A percentile compares a stretch with the other conserved stretches of the same genome.
These are phyloP conservation scores for Dendrobium catenatum DNA, from an alignment of 106 monocot species.

Conservation along the genomic window DNA sequence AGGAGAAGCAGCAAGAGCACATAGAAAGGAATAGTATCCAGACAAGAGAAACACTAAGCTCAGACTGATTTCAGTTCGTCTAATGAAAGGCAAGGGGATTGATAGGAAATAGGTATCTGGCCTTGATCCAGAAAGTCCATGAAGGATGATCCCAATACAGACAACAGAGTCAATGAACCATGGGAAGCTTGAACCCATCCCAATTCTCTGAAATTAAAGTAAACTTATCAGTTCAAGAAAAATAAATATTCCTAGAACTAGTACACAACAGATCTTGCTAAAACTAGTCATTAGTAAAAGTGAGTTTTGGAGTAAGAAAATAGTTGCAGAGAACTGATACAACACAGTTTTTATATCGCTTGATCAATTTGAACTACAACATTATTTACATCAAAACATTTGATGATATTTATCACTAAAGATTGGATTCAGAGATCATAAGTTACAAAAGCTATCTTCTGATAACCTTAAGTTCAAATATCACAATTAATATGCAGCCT, in stretches of 20 bases:
- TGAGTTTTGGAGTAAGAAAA: too few species aligned
- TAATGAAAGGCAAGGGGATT: conserved; percentile 24
- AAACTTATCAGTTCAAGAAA: background rate
- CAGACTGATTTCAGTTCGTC: conserved; percentile 28
- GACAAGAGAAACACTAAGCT: conserved; percentile 62
- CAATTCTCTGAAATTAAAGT: conserved; percentile 55
- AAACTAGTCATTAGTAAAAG: background rate
- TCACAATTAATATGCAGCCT: too few species aligned
- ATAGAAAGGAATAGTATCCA: conserved; percentile 66
- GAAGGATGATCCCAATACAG: conserved; percentile 68
- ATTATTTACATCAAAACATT: too few species aligned
- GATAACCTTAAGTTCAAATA: too few species aligned
- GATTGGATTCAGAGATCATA: too few species aligned
- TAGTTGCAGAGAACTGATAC: too few species aligned
- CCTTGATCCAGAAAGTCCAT: conserved; percentile 67
- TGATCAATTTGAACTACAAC: too few species aligned
- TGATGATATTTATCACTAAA: too few species aligned
- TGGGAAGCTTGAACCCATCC: conserved; percentile 67
- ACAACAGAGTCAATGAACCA: conserved; percentile 64
- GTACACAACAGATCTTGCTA: background rate
- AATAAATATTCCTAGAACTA: background rate
- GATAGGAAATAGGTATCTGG: conserved; percentile 37
- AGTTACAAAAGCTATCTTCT: too few species aligned
- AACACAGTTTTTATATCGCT: too few species aligned
- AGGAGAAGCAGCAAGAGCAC: conserved; percentile 48